phyloP scores from a whole-genome alignment of 192 early-diverging fungal species.

The Umbelopsis sp. region DNA sequence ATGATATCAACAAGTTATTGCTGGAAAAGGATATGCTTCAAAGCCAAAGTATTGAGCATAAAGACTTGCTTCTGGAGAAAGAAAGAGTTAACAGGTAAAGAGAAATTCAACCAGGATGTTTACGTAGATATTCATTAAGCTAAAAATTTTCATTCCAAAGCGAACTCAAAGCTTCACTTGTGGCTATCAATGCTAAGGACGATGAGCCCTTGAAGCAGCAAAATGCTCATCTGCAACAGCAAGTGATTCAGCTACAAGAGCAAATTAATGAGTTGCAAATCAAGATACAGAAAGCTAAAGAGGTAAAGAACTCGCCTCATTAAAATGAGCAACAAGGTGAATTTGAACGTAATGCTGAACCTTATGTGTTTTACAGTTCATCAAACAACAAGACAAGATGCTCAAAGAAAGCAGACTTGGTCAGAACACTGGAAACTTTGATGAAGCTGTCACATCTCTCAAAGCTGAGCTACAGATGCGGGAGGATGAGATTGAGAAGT shows the following conservation, averaged over 20 bases:
- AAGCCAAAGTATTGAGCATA: conserved; percentile 48
- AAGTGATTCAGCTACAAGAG: conserved; percentile 43
- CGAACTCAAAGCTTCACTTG: conserved; percentile 16
- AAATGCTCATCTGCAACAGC: conserved; percentile 47
- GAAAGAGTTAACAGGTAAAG: conserved; percentile 45
- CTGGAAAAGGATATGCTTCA: conserved; percentile 57
- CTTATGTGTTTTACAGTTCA: conserved; percentile 23
- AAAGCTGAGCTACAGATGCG: conserved; percentile 43
- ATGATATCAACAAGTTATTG: conserved; percentile 52
- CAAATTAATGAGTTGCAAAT: conserved; percentile 32
- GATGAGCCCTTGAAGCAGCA: conserved; percentile 57
- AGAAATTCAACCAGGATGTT: conserved; percentile 28
- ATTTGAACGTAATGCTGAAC: neutral
- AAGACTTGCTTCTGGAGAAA: conserved; percentile 54
- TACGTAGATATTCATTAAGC: neutral
- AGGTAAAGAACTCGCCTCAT: conserved; percentile 19
- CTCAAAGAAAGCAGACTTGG: conserved; percentile 33
- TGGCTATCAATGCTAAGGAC: conserved; percentile 50
- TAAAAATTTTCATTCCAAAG: neutral
- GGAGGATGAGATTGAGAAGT: conserved; percentile 46
- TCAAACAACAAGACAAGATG: conserved; percentile 40
- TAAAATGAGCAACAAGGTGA: neutral
- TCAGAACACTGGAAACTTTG: conserved; percentile 39
- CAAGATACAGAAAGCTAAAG: conserved; percentile 37
- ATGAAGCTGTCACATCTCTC: conserved; percentile 61